Evolutionary conservation across 768 basidiomycete species (phyloP).

Genomic region (Chalciporus piperatus): DNA sequence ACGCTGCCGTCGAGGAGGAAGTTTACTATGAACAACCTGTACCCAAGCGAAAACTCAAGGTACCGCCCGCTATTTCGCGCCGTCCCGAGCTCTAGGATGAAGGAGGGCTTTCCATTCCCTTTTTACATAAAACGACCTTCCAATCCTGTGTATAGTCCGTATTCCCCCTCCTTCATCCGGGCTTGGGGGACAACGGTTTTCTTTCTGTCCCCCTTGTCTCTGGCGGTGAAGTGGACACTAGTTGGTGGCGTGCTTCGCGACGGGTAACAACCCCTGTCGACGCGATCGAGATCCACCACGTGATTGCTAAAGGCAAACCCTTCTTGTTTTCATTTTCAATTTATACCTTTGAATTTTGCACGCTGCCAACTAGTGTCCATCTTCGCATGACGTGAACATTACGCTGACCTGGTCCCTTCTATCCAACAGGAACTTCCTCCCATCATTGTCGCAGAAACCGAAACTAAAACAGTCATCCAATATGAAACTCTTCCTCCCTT

Average conservation of each 20-base stretch:
- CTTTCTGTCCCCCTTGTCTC: constrained; percentile 74
- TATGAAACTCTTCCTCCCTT: constrained; percentile 48
- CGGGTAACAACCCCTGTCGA: constrained; percentile 24
- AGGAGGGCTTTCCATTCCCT: constrained; percentile 57
- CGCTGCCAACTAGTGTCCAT: constrained; percentile 38
- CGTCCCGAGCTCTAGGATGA: constrained; percentile 95
- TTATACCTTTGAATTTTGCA: constrained; percentile 18
- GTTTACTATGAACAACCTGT: constrained; percentile 70
- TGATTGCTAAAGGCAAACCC: constrained; percentile 33
- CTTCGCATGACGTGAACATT: constrained; percentile 26
- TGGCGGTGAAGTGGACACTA: constrained; percentile 35
- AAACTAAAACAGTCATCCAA: constrained; percentile 64
- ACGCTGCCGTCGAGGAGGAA: constrained; percentile 72
- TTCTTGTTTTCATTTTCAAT: constrained; percentile 26
- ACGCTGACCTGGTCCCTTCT: constrained; percentile 34
- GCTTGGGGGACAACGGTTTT: constrained; percentile 84
- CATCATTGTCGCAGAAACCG: constrained; percentile 44
- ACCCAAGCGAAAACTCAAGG: constrained; percentile 82
- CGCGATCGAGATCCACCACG: constrained; percentile 20
- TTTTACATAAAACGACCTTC: constrained; percentile 29
- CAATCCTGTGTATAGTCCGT: constrained; percentile 68
- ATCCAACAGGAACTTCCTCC: constrained; percentile 41
- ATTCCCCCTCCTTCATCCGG: constrained; percentile 81
- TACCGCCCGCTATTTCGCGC: constrained; percentile 79
- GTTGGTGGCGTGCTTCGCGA: constrained; percentile 30